A percentile compares a stretch with the other conserved stretches of the same genome.
These are phyloP conservation scores for Chytriomyces sp. DNA, from an alignment of 192 early-diverging fungal species.

Conservation along the genomic window DNA sequence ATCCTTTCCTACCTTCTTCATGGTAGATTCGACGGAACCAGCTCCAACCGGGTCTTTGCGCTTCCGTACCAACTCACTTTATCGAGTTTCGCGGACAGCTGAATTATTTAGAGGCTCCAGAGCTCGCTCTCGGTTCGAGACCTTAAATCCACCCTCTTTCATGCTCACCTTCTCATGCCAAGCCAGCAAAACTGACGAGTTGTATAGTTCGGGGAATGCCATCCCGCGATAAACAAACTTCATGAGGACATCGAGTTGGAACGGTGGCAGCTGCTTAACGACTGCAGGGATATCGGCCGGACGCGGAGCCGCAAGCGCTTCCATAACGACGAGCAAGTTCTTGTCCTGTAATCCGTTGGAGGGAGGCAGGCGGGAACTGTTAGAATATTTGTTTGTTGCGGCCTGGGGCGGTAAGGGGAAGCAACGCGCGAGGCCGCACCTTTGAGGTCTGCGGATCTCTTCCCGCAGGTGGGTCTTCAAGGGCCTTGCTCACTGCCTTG, in stretches of 20 bases:
- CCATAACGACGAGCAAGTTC: constrained; percentile 78
- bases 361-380: neutral
- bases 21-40: no score
- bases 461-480: constrained; percentile 47
- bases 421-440: neutral
- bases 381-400: neutral
- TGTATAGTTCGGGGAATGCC: constrained; percentile 79
- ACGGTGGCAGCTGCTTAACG: constrained; percentile 58
- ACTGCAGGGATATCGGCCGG: constrained; percentile 67
- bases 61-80: no score
- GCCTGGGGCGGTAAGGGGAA: constrained; percentile 21
- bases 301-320: constrained; percentile 74
- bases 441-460: constrained; percentile 34
- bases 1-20: no score
- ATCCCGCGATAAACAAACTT: constrained; percentile 95
- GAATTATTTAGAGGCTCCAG: no score
- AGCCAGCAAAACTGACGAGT: constrained; percentile 78
- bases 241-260: constrained; percentile 78
- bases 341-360: constrained; percentile 66
- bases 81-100: no score
- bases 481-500: constrained; percentile 33
- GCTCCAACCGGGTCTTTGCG: no score
- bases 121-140: no score
- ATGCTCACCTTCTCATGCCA: constrained; percentile 96
- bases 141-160: no score